Percentiles rank a stretch among this genome's conserved stretches.
phyloP scores from a whole-genome alignment of 2,329 filamentous ascomycete genomes.

The Neurospora sp. region DNA sequence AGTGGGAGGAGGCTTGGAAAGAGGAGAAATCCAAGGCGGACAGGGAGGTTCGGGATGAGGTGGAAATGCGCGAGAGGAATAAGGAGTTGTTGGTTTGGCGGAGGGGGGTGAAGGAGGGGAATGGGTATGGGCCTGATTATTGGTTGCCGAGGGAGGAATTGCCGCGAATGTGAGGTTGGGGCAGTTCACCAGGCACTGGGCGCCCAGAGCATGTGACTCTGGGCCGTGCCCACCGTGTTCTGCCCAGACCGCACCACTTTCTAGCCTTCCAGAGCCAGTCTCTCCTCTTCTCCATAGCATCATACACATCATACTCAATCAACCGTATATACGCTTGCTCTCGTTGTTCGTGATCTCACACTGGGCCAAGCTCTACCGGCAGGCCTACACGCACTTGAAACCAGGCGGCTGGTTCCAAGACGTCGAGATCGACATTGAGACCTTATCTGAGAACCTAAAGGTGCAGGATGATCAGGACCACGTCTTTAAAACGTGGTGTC shows the following conservation, averaged over 20 bases:
- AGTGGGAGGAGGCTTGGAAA: neutral
- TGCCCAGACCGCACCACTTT: no score
- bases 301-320: no score
- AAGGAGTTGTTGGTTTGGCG: neutral
- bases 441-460: conserved; percentile 9
- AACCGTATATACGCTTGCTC: no score
- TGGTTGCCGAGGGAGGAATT: neutral
- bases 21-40: neutral
- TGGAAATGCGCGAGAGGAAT: neutral
- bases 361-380: neutral
- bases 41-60: neutral
- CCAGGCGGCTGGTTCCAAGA: conserved; percentile 2
- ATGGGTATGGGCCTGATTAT: neutral
- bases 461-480: neutral
- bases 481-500: conserved; percentile 2
- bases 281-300: no score
- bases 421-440: conserved; percentile 12
- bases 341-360: no score
- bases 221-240: no score
- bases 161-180: neutral
- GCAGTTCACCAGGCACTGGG: neutral
- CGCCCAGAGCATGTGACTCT: no score
- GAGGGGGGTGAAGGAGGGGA: neutral
- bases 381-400: neutral
- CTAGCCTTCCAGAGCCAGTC: no score